Evolutionary conservation across 257 asterid species (phyloP).

Genomic region (Capsicum baccatum): DNA sequence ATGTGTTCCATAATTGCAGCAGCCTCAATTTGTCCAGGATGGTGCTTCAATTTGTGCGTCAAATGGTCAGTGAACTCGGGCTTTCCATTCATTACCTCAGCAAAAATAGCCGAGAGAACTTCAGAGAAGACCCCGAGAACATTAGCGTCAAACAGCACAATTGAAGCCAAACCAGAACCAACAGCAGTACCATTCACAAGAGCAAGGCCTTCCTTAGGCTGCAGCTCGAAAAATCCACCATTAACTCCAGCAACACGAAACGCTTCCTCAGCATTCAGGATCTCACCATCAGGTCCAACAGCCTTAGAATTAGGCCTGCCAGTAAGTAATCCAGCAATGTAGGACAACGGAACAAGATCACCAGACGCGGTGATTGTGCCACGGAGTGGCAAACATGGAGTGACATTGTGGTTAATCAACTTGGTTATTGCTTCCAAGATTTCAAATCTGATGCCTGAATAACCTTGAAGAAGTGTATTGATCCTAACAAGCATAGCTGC

Average conservation of each 20-base stretch:
- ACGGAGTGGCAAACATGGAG: slow-evolving; percentile 62
- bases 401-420: slow-evolving; percentile 53
- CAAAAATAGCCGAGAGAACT: slow-evolving; percentile 56
- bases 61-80: slow-evolving; percentile 58
- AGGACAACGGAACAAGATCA: slow-evolving; percentile 60
- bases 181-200: slow-evolving; percentile 61
- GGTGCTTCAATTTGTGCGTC: slow-evolving; percentile 60
- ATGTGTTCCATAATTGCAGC: slow-evolving; percentile 65
- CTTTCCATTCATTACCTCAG: slow-evolving; percentile 64
- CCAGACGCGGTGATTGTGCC: slow-evolving; percentile 60
- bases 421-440: slow-evolving; percentile 58
- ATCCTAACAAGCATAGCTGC: slow-evolving; percentile 66
- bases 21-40: slow-evolving; percentile 62
- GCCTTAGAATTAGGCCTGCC: slow-evolving; percentile 59
- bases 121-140: slow-evolving; percentile 46
- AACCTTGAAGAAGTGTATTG: slow-evolving; percentile 64
- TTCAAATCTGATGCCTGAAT: slow-evolving; percentile 61
- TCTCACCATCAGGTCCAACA: slow-evolving; percentile 52
- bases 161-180: slow-evolving; percentile 62
- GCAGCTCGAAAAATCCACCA: slow-evolving; percentile 52
- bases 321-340: slow-evolving; percentile 55
- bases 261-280: slow-evolving; percentile 49
- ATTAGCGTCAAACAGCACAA: slow-evolving; percentile 53
- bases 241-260: slow-evolving; percentile 45
- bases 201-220: slow-evolving; percentile 63